Evolutionary conservation across 306 rosid genomes (phyloP).

Genomic region (Astragalus membranaceus): DNA sequence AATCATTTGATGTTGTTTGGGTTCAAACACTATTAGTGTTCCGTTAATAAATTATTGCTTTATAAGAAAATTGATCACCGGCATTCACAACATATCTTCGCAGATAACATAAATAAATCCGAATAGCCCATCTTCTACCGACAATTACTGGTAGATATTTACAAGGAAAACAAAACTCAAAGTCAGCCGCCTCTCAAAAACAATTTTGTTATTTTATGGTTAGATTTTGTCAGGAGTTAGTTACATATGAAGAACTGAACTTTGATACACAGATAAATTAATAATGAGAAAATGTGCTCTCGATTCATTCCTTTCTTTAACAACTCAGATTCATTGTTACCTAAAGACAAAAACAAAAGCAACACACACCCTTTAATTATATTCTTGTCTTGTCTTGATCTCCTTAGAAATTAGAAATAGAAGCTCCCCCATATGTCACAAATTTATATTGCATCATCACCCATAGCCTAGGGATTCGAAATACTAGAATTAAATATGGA

Average conservation of each 20-base stretch:
- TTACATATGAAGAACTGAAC: neutral
- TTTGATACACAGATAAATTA: neutral
- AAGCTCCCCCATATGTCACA: neutral
- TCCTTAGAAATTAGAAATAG: neutral
- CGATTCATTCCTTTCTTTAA: neutral
- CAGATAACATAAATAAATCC: conserved; percentile 19
- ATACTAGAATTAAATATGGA: neutral
- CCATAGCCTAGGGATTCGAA: conserved; percentile 17
- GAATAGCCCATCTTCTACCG: conserved; percentile 14
- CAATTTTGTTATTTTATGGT: neutral
- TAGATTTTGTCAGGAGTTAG: conserved; percentile 7
- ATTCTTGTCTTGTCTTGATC: conserved; percentile 5
- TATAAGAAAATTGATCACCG: too few species aligned
- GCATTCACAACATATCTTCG: neutral
- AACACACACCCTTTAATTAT: neutral
- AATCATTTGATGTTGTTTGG: too few species aligned
- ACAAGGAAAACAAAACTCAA: neutral
- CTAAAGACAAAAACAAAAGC: neutral
- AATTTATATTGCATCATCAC: neutral
- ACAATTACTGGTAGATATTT: neutral
- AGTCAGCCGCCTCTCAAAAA: conserved; percentile 1
- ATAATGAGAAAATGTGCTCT: neutral
- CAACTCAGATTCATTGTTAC: neutral
- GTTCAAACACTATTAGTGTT: too few species aligned
- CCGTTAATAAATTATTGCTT: too few species aligned